Percentiles rank a stretch among this genome's conserved stretches.
phyloP scores from a whole-genome alignment of 2,329 filamentous ascomycete genomes.

The Diaporthe citrichinensis region DNA sequence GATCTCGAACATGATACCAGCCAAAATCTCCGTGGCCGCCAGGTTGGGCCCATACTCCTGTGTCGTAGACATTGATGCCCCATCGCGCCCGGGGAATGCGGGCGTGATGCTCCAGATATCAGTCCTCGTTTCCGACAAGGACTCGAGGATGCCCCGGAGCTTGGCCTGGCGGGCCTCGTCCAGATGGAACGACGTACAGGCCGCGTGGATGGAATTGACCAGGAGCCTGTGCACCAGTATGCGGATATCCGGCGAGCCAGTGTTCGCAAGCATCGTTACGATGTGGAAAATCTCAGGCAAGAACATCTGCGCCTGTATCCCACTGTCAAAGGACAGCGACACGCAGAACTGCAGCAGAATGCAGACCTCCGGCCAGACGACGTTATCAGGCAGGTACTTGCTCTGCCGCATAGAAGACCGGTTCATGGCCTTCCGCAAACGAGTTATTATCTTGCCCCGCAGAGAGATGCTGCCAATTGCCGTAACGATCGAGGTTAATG shows the following conservation, averaged over 20 bases:
- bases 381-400: constrained; percentile 74
- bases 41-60: constrained; percentile 68
- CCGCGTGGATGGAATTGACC: constrained; percentile 77
- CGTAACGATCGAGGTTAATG: constrained; percentile 73
- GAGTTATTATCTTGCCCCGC: constrained; percentile 74
- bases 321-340: constrained; percentile 76
- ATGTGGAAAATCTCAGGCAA: constrained; percentile 79
- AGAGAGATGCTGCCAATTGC: constrained; percentile 76
- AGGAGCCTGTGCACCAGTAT: constrained; percentile 73
- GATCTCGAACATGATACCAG: constrained; percentile 73
- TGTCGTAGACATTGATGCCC: constrained; percentile 66
- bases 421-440: constrained; percentile 76
- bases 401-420: constrained; percentile 77
- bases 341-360: constrained; percentile 76
- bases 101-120: constrained; percentile 69
- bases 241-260: constrained; percentile 69
- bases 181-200: constrained; percentile 75
- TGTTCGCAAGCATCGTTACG: constrained; percentile 79
- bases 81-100: constrained; percentile 61
- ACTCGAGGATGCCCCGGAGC: constrained; percentile 68
- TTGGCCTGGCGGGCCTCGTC: constrained; percentile 72
- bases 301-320: constrained; percentile 77
- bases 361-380: constrained; percentile 79
- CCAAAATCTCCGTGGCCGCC: constrained; percentile 72
- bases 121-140: constrained; percentile 71